Conservation (phyloP, 345 rosid genomes). For the Citropsis articulata region DNA sequence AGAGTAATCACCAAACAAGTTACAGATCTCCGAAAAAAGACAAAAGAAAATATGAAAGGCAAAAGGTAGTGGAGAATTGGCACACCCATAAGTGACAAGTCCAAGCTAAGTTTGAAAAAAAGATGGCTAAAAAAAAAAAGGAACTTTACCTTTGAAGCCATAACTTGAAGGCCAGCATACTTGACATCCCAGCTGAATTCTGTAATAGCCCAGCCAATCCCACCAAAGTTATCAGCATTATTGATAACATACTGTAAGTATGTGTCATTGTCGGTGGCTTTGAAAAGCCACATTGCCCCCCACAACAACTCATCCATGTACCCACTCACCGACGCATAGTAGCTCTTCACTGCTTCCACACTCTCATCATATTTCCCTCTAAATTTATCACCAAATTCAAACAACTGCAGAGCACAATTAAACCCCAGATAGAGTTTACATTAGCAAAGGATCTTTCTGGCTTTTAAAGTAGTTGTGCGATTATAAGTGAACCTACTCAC, state of each 20-base stretch:
- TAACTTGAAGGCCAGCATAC: constrained; percentile 76
- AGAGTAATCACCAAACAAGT: not conserved
- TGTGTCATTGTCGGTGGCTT: constrained; percentile 75
- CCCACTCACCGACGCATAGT: constrained; percentile 94
- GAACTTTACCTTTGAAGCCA: constrained; percentile 38
- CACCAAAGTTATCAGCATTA: constrained; percentile 69
- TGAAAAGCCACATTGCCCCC: constrained; percentile 91
- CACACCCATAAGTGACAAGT: not conserved
- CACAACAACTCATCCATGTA: constrained; percentile 93
- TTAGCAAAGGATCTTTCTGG: not conserved
- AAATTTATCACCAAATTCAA: constrained; percentile 74
- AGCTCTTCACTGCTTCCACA: constrained; percentile 66
- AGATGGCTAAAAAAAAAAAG: too few relatives aligned
- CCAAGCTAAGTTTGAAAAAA: not conserved
- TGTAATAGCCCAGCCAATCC: constrained; percentile 83
- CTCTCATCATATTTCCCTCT: constrained; percentile 83
- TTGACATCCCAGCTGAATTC: constrained; percentile 99
- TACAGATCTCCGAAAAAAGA: not conserved
- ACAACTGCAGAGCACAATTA: constrained; percentile 45
- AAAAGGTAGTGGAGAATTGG: not conserved
- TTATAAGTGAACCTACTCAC: not conserved
- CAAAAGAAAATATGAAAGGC: not conserved
- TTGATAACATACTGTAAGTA: constrained; percentile 53
- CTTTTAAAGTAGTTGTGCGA: not conserved
- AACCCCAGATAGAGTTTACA: not conserved